Conservation (phyloP, 23 red algal genomes). For the Chondrus crispus region DNA sequence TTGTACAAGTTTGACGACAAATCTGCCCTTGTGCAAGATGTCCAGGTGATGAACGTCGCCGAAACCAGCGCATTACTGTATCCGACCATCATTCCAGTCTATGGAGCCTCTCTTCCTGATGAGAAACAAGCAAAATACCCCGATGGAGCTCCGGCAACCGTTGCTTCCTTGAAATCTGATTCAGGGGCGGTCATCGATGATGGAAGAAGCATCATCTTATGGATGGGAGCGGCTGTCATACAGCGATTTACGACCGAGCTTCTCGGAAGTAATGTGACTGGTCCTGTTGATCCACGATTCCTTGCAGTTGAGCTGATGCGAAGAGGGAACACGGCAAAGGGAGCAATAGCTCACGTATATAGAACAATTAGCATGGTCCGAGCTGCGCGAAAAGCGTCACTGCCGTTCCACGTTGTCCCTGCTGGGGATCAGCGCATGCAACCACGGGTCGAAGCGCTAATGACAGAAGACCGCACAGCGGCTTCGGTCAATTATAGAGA, state of each 20-base stretch:
- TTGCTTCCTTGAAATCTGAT: constrained; percentile 51
- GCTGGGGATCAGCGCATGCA: constrained; percentile 69
- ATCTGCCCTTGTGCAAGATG: constrained; percentile 56
- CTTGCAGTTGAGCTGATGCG: constrained; percentile 64
- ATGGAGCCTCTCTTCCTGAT: constrained; percentile 19
- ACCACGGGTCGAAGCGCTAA: constrained; percentile 75
- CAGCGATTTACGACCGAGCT: constrained; percentile 57
- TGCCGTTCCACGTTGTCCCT: constrained; percentile 68
- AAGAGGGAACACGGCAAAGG: constrained; percentile 17
- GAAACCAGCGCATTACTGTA: constrained; percentile 68
- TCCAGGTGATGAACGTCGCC: constrained; percentile 67
- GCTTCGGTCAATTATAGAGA: constrained; percentile 67
- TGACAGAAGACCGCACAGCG: constrained; percentile 79
- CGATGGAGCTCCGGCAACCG: constrained; percentile 50
- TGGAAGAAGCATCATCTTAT: constrained; percentile 66
- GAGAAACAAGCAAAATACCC: constrained; percentile 34
- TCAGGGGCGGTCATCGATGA: constrained; percentile 79
- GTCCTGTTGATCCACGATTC: constrained; percentile 26
- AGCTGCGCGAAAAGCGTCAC: constrained; percentile 28
- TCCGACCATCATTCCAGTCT: constrained; percentile 82
- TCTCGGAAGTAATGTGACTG: constrained; percentile 33
- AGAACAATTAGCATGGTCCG: constrained; percentile 52
- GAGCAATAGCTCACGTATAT: constrained; percentile 20
- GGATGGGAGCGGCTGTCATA: constrained; percentile 67
- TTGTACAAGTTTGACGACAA: constrained; percentile 92